phyloP scores from a whole-genome alignment of 148 eudicot genomes.

The Linanthus parryae region DNA sequence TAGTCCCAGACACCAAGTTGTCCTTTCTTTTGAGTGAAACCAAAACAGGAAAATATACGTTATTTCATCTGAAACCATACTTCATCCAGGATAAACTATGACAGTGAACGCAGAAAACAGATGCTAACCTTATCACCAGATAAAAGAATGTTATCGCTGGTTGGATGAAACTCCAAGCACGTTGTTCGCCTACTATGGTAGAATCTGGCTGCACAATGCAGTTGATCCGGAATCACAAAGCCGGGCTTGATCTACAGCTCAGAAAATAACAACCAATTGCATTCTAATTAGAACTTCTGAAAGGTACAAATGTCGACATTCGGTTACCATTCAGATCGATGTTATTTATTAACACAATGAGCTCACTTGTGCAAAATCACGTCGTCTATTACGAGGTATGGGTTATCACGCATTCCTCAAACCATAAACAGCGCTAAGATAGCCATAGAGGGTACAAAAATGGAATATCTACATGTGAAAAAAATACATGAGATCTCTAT shows the following conservation, averaged over 20 bases:
- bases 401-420: too few relatives aligned
- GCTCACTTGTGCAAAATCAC: too few relatives aligned
- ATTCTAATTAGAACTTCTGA: too few relatives aligned
- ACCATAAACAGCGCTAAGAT: too few relatives aligned
- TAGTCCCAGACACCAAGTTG: conserved; percentile 99
- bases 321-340: too few relatives aligned
- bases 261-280: neutral
- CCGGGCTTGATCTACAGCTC: conserved; percentile 64
- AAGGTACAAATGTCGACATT: too few relatives aligned
- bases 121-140: conserved; percentile 91
- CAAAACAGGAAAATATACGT: conserved; percentile 2
- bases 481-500: too few relatives aligned
- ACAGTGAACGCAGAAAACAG: neutral
- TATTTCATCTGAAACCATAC: neutral
- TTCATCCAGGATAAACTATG: neutral
- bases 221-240: conserved; percentile 70
- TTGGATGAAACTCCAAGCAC: conserved; percentile 96
- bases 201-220: conserved; percentile 80
- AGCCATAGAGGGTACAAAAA: too few relatives aligned
- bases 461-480: too few relatives aligned
- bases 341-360: too few relatives aligned
- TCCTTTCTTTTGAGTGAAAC: conserved; percentile 59
- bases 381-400: too few relatives aligned
- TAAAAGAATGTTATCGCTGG: conserved; percentile 63
- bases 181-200: conserved; percentile 94